A percentile compares a stretch with the other conserved stretches of the same genome.
These are phyloP conservation scores for Botryobasidium botryosum DNA, from an alignment of 768 basidiomycete species.

Conservation along the genomic window DNA sequence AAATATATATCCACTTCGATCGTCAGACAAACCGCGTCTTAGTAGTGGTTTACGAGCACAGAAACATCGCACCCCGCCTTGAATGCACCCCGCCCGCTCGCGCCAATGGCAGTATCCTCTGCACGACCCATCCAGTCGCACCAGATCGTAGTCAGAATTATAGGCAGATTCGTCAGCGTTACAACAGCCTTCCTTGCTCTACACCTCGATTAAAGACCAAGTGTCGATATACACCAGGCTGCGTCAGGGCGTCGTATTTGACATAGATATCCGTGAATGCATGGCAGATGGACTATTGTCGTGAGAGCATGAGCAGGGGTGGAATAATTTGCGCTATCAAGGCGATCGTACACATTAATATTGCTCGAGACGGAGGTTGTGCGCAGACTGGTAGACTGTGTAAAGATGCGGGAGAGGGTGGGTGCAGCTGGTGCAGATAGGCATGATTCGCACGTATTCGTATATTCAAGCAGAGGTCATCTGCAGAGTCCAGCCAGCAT, in stretches of 20 bases:
- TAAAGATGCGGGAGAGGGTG: conserved; percentile 49
- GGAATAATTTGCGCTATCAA: background rate
- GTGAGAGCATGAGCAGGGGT: background rate
- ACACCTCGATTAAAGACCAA: conserved; percentile 64
- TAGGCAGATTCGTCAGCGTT: too few relatives aligned
- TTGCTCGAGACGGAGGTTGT: conserved; percentile 69
- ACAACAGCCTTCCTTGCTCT: conserved; percentile 25
- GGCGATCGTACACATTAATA: conserved; percentile 35
- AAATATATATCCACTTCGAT: too few relatives aligned
- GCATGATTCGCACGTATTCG: too few relatives aligned
- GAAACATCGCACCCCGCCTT: too few relatives aligned
- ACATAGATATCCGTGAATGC: conserved; percentile 75
- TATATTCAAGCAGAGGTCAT: too few relatives aligned
- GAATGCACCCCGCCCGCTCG: too few relatives aligned
- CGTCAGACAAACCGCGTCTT: too few relatives aligned
- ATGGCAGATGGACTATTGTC: conserved; percentile 18
- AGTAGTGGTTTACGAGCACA: too few relatives aligned
- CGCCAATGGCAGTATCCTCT: too few relatives aligned
- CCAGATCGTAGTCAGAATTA: too few relatives aligned
- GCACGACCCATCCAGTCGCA: too few relatives aligned
- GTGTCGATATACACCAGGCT: conserved; percentile 66
- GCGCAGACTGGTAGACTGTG: conserved; percentile 61
- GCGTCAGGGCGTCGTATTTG: conserved; percentile 58
- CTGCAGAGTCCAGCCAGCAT: too few relatives aligned
- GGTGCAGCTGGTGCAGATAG: conserved; percentile 40